Conservation (phyloP, 345 rosid species). For the Citrus reticulata region DNA sequence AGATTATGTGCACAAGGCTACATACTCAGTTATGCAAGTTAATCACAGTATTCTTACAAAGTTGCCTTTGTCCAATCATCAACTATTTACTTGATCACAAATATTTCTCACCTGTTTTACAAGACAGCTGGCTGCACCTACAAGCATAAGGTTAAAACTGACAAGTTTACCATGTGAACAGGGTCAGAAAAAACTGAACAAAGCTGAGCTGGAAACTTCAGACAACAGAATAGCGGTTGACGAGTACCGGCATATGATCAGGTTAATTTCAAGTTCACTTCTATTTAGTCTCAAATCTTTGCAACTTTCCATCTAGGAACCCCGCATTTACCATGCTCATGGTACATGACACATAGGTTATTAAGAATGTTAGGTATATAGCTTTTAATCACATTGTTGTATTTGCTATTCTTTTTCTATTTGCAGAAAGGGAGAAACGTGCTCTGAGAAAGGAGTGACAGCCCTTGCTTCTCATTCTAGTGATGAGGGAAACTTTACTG, state of each 20-base stretch:
- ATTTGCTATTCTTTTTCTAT: neutral
- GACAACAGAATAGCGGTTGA: slow-evolving; percentile 11
- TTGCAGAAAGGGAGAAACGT: slow-evolving; percentile 31
- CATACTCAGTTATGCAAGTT: neutral
- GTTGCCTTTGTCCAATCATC: neutral
- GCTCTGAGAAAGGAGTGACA: slow-evolving; percentile 26
- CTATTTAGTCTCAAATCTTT: neutral
- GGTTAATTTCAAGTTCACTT: slow-evolving; percentile 5
- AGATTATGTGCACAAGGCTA: slow-evolving; percentile 1
- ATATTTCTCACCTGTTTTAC: neutral
- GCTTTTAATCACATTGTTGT: neutral
- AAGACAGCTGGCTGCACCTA: neutral
- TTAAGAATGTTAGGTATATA: neutral
- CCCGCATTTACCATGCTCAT: neutral
- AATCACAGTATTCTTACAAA: neutral
- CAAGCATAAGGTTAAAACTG: neutral
- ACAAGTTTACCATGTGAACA: slow-evolving; percentile 5
- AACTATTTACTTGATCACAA: neutral
- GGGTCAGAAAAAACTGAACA: neutral
- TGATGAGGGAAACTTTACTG: slow-evolving; percentile 29
- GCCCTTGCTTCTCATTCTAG: slow-evolving; percentile 10
- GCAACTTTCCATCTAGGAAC: neutral
- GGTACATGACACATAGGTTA: neutral
- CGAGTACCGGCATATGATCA: slow-evolving; percentile 28
- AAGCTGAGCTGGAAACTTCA: too few relatives aligned